These are phyloP conservation scores for Sutorius eximius DNA, from an alignment of 1,284 basidiomycete species.

Conservation along the genomic window DNA sequence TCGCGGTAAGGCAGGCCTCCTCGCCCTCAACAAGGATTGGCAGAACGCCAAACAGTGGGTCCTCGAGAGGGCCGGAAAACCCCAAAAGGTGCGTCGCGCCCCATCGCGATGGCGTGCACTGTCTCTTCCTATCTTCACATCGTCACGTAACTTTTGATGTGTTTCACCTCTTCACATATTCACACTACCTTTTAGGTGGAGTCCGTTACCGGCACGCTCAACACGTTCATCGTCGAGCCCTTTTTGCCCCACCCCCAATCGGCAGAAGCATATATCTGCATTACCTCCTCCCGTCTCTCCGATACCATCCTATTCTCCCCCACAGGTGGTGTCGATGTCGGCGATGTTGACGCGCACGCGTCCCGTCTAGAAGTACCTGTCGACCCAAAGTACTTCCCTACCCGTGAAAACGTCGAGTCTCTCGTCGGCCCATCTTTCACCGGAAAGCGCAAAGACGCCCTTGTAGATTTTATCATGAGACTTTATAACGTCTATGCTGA, in stretches of 20 bases:
- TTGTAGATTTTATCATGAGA: slow-evolving; percentile 92
- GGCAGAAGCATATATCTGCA: slow-evolving; percentile 98
- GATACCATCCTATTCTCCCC: slow-evolving; percentile 98
- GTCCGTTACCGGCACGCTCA: slow-evolving; percentile 89
- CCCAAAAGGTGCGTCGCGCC: slow-evolving; percentile 66
- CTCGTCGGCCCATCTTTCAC: slow-evolving; percentile 74
- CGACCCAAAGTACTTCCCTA: slow-evolving; percentile 69
- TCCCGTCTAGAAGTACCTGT: slow-evolving; percentile 88
- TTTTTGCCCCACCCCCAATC: slow-evolving; percentile 94
- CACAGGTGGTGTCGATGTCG: slow-evolving; percentile 98
- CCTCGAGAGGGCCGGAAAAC: slow-evolving; percentile 87
- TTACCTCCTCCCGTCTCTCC: slow-evolving; percentile 93
- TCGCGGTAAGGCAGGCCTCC: slow-evolving; percentile 95
- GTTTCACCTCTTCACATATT: slow-evolving; percentile 13
- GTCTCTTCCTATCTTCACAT: not conserved
- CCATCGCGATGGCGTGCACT: slow-evolving; percentile 7
- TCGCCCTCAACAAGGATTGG: slow-evolving; percentile 94
- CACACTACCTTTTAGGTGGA: slow-evolving; percentile 66
- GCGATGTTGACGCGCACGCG: slow-evolving; percentile 98
- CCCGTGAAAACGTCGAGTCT: slow-evolving; percentile 76
- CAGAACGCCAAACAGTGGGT: slow-evolving; percentile 88
- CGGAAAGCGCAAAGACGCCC: slow-evolving; percentile 78
- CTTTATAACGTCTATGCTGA: slow-evolving; percentile 98
- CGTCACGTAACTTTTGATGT: slow-evolving; percentile 1
- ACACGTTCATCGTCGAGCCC: slow-evolving; percentile 98